Percentiles rank a stretch among this genome's conserved stretches.
These are phyloP conservation scores for Leccinum imitatum DNA, from an alignment of 768 basidiomycete species.

Conservation along the genomic window DNA sequence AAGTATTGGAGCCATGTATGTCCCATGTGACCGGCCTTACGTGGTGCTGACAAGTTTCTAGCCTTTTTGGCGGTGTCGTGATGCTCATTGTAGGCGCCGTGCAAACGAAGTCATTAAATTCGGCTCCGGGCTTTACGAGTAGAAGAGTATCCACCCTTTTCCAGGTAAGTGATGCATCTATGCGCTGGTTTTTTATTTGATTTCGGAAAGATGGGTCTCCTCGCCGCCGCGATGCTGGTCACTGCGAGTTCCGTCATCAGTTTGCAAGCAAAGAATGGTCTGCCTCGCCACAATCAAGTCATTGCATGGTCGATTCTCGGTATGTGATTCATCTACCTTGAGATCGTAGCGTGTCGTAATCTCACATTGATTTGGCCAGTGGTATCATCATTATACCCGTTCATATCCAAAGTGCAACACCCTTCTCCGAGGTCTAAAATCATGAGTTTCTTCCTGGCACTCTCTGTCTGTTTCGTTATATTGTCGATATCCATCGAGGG, in stretches of 20 bases:
- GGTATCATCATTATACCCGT: constrained; percentile 51
- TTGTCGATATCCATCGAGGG: constrained; percentile 83
- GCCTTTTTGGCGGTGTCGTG: constrained; percentile 46
- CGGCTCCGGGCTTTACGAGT: background rate
- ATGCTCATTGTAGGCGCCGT: constrained; percentile 41
- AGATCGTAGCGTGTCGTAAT: background rate
- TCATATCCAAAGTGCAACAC: constrained; percentile 37
- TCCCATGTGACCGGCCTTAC: constrained; percentile 3
- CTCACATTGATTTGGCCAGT: constrained; percentile 41
- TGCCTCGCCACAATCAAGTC: constrained; percentile 60
- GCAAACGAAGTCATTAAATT: constrained; percentile 12
- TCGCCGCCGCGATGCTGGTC: constrained; percentile 48
- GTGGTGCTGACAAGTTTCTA: constrained; percentile 24
- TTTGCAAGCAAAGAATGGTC: constrained; percentile 64
- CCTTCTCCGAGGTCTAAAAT: constrained; percentile 49
- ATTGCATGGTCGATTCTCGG: constrained; percentile 66
- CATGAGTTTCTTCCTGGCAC: constrained; percentile 64
- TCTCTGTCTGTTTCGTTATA: constrained; percentile 73
- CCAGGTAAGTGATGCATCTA: constrained; percentile 21
- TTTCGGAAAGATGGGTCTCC: constrained; percentile 40
- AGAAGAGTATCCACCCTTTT: constrained; percentile 11
- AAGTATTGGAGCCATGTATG: constrained; percentile 58
- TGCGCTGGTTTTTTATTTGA: background rate
- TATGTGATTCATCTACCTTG: constrained; percentile 32
- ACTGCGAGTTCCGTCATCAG: constrained; percentile 58